A percentile compares a stretch with the other conserved stretches of the same genome.
Evolutionary conservation across 2,329 filamentous ascomycete genomes (phyloP).

Genomic region (Colletotrichum tamarilloi): DNA sequence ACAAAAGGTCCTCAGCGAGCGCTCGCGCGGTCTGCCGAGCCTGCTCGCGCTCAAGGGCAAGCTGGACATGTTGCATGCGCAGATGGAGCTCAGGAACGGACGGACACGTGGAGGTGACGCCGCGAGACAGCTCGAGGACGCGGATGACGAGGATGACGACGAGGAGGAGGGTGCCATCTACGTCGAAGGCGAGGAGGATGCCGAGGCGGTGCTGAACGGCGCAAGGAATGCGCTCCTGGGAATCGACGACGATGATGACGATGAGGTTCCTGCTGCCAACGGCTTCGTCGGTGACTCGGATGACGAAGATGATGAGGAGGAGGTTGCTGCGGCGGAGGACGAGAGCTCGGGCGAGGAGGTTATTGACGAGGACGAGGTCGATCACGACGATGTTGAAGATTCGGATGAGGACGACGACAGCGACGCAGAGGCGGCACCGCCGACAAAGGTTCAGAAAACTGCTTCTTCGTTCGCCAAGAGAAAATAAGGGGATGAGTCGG

Average conservation of each 20-base stretch:
- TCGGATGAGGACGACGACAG: conserved; percentile 68
- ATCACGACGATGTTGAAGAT: conserved; percentile 67
- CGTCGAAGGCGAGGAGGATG: conserved; percentile 81
- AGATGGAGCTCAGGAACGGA: conserved; percentile 82
- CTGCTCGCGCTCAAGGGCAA: conserved; percentile 93
- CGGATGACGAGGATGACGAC: conserved; percentile 60
- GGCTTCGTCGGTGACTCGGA: conserved; percentile 69
- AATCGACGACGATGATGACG: conserved; percentile 65
- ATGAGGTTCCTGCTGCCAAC: conserved; percentile 67
- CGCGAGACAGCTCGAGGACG: conserved; percentile 55
- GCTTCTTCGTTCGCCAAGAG: conserved; percentile 49
- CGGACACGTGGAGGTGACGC: conserved; percentile 63
- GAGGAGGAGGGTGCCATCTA: conserved; percentile 83
- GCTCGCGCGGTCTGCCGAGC: conserved; percentile 83
- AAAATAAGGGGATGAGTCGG: conserved; percentile 42
- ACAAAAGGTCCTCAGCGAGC: conserved; percentile 88
- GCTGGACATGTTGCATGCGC: conserved; percentile 91
- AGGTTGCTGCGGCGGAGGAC: conserved; percentile 54
- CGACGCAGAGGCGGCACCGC: conserved; percentile 60
- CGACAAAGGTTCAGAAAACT: conserved; percentile 57
- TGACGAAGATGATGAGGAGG: conserved; percentile 59
- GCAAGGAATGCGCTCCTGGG: conserved; percentile 52
- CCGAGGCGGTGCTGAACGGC: conserved; percentile 41
- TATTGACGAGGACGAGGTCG: conserved; percentile 68
- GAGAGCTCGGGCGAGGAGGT: conserved; percentile 59